Evolutionary conservation across 2,329 filamentous ascomycete species (phyloP), one percentile per base, ranked within the genome.

Genomic region (Verticillium nonalfalfae): DNA sequence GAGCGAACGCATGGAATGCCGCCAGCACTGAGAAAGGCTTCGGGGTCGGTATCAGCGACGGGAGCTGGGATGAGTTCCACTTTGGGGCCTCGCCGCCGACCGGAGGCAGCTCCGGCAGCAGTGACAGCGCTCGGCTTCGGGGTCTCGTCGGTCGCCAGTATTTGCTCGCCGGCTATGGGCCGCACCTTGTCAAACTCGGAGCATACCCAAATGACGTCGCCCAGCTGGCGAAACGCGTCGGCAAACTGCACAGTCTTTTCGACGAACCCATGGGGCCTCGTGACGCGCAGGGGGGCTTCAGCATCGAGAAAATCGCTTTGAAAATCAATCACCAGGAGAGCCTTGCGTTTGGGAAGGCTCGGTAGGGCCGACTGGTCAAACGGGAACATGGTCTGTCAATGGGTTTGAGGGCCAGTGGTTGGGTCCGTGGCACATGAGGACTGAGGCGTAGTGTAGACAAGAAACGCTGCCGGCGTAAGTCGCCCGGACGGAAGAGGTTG

Each of bases 291-390:
- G 33, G 86, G 84, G 60, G 90, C 90, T 58, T 85, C 81, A 1
- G 84, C 76, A 7, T 85, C 81, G 62, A 96, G 77, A 69, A 98
- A 97, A 73, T 97, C 94, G 68, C 96, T 92, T 71, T 98, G 95
- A 39, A 96, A 85, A 69, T 97, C 94, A 65, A 97, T 82, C 18
- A 96, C 78, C 21, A 98, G 79, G 54, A 99, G 81, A 1, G 91
- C 94, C 75, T 84, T 85, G 59, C 86, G 81, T 9, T 85, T 85
- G 35, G 75, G 78, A 59, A 89, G 74, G 57, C 82, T 76, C 11
- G 86, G 86, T 21, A 88, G 76, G 39, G 79, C 76, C 56, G 81
- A 73, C 45, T 79, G 75, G 67, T 86, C 82, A 71, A 88, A 85
- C 64, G 81, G 72, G 69, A 88, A 85, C 76, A 85, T 84, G 63